Evolutionary conservation across 805 yeast species (phyloP).

Genomic region (Yamadazyma philogaea): DNA sequence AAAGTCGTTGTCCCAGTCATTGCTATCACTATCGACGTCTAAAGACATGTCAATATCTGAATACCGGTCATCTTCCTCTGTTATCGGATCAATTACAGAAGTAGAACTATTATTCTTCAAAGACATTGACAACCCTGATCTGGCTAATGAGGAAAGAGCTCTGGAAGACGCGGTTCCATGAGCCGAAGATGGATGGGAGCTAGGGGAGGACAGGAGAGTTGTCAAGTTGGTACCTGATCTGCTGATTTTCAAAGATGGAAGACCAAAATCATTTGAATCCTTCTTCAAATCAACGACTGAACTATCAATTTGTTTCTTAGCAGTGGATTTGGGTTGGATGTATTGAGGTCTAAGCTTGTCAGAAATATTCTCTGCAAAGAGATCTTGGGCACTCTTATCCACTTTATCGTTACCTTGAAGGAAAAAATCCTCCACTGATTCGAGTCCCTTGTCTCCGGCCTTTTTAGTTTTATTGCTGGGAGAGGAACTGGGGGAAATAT

Average conservation of each 20-base stretch:
- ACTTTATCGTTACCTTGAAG: constrained; percentile 4
- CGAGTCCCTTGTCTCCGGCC: constrained; percentile 16
- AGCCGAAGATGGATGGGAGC: constrained; percentile 3
- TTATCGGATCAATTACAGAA: constrained; percentile 27
- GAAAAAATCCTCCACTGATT: constrained; percentile 16
- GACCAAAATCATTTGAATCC: constrained; percentile 28
- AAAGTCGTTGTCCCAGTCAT: constrained; percentile 24
- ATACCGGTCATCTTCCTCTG: constrained; percentile 21
- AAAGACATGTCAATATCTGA: background rate
- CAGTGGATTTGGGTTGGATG: constrained; percentile 46
- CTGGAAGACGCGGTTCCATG: constrained; percentile 5
- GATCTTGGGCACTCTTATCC: constrained; percentile 1
- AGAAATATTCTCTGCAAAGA: constrained; percentile 21
- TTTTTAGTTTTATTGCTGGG: no score
- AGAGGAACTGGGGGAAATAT: constrained; percentile 12
- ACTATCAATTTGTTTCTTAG: constrained; percentile 23
- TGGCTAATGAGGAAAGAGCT: constrained; percentile 16
- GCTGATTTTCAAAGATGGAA: constrained; percentile 35
- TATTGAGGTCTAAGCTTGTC: constrained; percentile 31
- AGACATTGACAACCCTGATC: constrained; percentile 13
- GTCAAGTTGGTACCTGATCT: constrained; percentile 27
- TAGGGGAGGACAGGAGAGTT: constrained; percentile 9
- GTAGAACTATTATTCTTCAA: constrained; percentile 26
- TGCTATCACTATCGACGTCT: constrained; percentile 13
- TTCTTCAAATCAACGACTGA: constrained; percentile 37